Percentiles rank a stretch among this genome's conserved stretches.
These are phyloP conservation scores for Scopulariopsis brevicaulis DNA, from an alignment of 2,329 filamentous ascomycete species.

Conservation along the genomic window DNA sequence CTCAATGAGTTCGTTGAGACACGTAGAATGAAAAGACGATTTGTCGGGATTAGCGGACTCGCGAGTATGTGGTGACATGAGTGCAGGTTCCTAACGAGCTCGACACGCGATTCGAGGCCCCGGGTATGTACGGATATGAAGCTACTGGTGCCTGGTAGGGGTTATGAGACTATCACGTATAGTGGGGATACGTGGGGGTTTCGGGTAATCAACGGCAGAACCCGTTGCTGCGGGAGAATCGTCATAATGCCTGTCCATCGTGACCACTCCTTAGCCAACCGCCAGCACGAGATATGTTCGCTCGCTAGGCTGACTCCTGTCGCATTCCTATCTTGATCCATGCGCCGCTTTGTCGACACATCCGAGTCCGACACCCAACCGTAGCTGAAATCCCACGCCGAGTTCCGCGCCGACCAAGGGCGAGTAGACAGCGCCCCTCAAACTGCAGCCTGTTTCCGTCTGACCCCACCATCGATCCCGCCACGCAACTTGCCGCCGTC, in stretches of 20 bases:
- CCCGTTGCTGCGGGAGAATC: background rate
- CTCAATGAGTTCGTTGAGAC: too few relatives aligned
- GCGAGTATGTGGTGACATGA: too few relatives aligned
- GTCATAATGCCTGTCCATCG: slow-evolving; percentile 4
- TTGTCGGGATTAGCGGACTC: too few relatives aligned
- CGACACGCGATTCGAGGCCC: too few relatives aligned
- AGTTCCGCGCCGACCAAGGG: background rate
- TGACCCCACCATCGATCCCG: slow-evolving; percentile 2
- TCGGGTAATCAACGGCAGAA: slow-evolving; percentile 3
- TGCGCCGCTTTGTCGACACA: background rate
- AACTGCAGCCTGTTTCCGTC: background rate
- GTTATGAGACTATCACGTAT: background rate
- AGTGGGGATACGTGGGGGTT: background rate
- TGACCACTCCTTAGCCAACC: background rate
- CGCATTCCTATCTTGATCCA: background rate
- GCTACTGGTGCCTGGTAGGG: background rate
- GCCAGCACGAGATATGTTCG: background rate
- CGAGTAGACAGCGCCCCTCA: background rate
- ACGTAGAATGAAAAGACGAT: too few relatives aligned
- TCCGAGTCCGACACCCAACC: background rate
- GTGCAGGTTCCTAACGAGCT: too few relatives aligned
- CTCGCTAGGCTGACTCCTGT: background rate
- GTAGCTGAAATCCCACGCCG: background rate
- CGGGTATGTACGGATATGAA: background rate
- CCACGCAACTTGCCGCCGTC: background rate